Base-by-base conservation (phyloP, 257 asterid species). In the Petunia axillaris region DNA sequence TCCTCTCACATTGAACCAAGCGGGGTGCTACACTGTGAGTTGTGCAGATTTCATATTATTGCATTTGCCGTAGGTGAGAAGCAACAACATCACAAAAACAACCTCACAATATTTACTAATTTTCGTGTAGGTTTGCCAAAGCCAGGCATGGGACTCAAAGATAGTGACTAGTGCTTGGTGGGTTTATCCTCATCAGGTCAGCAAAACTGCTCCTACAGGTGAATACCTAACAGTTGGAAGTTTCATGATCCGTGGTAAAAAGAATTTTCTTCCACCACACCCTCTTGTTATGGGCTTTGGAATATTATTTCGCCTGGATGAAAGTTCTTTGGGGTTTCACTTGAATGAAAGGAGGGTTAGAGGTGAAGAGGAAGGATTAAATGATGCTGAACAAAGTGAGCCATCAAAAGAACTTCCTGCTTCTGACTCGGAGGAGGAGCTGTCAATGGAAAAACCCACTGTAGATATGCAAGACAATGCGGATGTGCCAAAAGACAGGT, bases 141-240 rank as follows among this genome's bases (percentile, higher is more conserved):
- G 99, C 85, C 96, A 96, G 86, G 99, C 99, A 57, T 96, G 99
- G 98, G 96, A 94, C 91, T 94, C 99, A 3, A 96, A 96, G 89
- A 93, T 96, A 62, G 97, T 96, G 80, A 96, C 99, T 67, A 96
- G 99, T 87, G 99, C 99, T 63, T 96, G 99, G 99, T 96, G 99
- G 99, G 99, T 96, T 83, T 89, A 94, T 76, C 97, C 97, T 80
- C 89, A 96, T 85, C 99, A 96, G 89, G 99, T 96, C 84, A 96
- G 97, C 81, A 96, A 94, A 89, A 93, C 98, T 73, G 99, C 99
- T 81, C 99, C 99, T 58, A 93, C 97, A 2, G 99, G 99, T 74
- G 99, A 96, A 85, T 96, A 94, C 89, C 94, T 96, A 80, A 94
- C 98, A 36, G 98, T 91, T 68, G 99, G 99, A 83, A 96, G 99